Conservation (phyloP, 192 early-diverging fungal species). For the Podila horticola region DNA sequence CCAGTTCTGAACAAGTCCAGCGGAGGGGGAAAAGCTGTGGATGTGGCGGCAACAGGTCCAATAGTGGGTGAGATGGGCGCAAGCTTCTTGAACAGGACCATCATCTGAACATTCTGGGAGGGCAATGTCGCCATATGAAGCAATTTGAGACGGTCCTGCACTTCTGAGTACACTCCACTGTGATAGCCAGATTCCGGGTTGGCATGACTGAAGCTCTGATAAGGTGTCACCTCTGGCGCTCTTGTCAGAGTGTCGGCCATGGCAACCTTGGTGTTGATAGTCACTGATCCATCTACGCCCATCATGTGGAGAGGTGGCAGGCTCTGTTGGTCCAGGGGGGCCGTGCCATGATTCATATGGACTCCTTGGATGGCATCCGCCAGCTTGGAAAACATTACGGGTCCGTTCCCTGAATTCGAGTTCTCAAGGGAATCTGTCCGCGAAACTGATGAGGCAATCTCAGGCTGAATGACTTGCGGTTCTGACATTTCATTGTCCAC, state of each 20-base stretch:
- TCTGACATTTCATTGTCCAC: background rate
- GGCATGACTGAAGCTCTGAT: slow-evolving; percentile 1
- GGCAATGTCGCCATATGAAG: slow-evolving; percentile 23
- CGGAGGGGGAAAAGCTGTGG: background rate
- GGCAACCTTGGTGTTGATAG: slow-evolving; percentile 16
- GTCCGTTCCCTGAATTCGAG: background rate
- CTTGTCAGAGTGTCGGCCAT: background rate
- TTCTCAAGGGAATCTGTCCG: background rate
- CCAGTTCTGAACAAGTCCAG: slow-evolving; percentile 33
- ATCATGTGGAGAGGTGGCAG: slow-evolving; percentile 17
- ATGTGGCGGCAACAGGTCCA: background rate
- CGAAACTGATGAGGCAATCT: background rate
- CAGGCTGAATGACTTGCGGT: background rate
- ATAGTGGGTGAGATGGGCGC: background rate
- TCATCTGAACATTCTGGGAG: slow-evolving; percentile 13
- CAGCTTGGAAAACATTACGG: slow-evolving; percentile 6
- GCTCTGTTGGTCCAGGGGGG: slow-evolving; percentile 34
- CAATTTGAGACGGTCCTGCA: slow-evolving; percentile 21
- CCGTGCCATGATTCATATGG: slow-evolving; percentile 11
- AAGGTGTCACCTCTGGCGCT: background rate
- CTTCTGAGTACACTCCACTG: slow-evolving; percentile 17
- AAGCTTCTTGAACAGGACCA: slow-evolving; percentile 21
- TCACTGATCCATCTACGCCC: slow-evolving; percentile 10
- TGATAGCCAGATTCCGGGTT: slow-evolving; percentile 44
- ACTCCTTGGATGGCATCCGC: slow-evolving; percentile 12